Conservation (phyloP, 768 basidiomycete species). For the Lenzites betulinus region DNA sequence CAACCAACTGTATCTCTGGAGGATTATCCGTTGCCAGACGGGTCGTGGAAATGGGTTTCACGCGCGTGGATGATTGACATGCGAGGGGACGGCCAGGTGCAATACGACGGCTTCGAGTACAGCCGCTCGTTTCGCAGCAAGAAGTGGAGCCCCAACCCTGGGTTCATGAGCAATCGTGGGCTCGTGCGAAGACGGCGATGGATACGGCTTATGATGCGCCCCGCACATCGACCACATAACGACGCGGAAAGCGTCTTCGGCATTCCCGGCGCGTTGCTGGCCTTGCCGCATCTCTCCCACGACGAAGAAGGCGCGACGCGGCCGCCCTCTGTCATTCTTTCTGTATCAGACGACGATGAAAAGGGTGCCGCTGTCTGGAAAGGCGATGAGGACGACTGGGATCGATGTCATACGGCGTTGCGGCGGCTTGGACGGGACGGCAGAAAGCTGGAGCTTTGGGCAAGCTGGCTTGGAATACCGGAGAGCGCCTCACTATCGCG, state of each 20-base stretch:
- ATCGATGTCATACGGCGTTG: conserved; percentile 54
- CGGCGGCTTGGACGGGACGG: conserved; percentile 62
- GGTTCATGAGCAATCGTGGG: conserved; percentile 61
- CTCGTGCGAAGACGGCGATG: conserved; percentile 82
- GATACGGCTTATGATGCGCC: conserved; percentile 83
- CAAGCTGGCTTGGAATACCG: conserved; percentile 57
- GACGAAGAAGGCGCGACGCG: conserved; percentile 21
- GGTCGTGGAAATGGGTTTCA: conserved; percentile 81
- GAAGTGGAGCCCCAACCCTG: conserved; percentile 66
- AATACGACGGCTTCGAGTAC: conserved; percentile 85
- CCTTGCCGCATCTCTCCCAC: conserved; percentile 12
- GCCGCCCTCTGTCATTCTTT: conserved; percentile 28
- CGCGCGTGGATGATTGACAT: conserved; percentile 87
- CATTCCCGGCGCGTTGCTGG: background rate
- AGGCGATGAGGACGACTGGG: conserved; percentile 63
- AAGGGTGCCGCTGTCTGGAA: conserved; percentile 46
- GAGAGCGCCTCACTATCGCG: background rate
- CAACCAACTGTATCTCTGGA: conserved; percentile 59
- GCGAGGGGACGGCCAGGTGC: conserved; percentile 77
- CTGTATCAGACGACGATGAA: conserved; percentile 27
- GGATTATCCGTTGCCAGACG: conserved; percentile 76
- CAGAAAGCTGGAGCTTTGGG: conserved; percentile 76
- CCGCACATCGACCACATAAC: conserved; percentile 37
- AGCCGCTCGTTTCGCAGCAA: conserved; percentile 73
- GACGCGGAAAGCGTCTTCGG: conserved; percentile 2